Evolutionary conservation across 1,284 basidiomycete genomes (phyloP).

Genomic region (Malassezia nana): DNA sequence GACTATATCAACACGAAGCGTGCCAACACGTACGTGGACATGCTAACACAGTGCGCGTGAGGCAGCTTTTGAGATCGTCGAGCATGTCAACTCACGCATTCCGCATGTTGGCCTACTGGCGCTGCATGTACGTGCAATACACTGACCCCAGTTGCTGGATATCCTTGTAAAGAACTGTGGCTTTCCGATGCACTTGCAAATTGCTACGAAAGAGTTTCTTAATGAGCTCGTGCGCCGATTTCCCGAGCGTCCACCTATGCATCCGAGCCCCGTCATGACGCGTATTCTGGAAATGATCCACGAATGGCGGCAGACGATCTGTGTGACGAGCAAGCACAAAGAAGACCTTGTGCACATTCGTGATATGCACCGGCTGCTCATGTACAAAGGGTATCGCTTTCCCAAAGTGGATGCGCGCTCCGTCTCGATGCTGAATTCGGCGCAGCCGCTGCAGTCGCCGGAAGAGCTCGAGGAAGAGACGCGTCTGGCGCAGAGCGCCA

Average conservation of each 20-base stretch:
- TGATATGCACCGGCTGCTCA: constrained; percentile 91
- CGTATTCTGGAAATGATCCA: constrained; percentile 88
- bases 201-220: constrained; percentile 96
- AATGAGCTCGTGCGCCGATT: constrained; percentile 97
- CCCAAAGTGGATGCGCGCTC: constrained; percentile 40
- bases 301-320: constrained; percentile 90
- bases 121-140: constrained; percentile 22
- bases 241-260: constrained; percentile 89
- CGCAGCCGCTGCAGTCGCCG: constrained; percentile 66
- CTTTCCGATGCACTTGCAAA: constrained; percentile 92
- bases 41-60: too few species aligned
- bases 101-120: constrained; percentile 78
- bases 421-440: constrained; percentile 53
- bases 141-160: constrained; percentile 59
- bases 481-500: constrained; percentile 84
- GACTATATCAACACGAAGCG: constrained; percentile 90
- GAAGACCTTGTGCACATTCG: constrained; percentile 94
- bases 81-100: constrained; percentile 75
- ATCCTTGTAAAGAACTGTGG: constrained; percentile 90
- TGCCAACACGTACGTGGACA: constrained; percentile 93
- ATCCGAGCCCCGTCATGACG: constrained; percentile 86
- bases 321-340: constrained; percentile 77
- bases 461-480: constrained; percentile 95
- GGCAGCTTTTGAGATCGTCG: constrained; percentile 70
- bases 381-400: constrained; percentile 61